These are phyloP conservation scores for Beauveria medogensis DNA, from an alignment of 2,329 filamentous ascomycete species.

Conservation along the genomic window DNA sequence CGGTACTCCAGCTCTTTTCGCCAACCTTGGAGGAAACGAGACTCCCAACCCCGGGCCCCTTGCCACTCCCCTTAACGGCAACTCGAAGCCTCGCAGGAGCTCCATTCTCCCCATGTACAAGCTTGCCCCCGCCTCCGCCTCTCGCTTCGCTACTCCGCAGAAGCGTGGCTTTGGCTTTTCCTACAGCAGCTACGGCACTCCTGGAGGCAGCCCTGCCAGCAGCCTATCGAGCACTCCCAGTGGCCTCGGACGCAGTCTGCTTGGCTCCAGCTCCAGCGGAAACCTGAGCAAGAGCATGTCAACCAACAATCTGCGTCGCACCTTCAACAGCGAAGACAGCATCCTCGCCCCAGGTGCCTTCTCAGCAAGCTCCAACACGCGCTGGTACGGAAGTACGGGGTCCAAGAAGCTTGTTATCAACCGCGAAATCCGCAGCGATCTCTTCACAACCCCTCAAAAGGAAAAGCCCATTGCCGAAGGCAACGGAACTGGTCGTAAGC, in stretches of 20 bases:
- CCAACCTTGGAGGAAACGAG: conserved; percentile 56
- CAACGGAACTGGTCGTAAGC: conserved; percentile 39
- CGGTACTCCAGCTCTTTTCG: conserved; percentile 80
- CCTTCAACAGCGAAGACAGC: conserved; percentile 75
- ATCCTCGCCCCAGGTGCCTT: conserved; percentile 81
- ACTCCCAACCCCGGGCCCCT: conserved; percentile 74
- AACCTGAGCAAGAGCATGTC: conserved; percentile 82
- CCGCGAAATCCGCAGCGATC: conserved; percentile 68
- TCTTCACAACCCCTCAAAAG: conserved; percentile 54
- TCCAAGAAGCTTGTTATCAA: conserved; percentile 93
- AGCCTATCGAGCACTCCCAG: conserved; percentile 61
- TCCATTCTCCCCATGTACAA: conserved; percentile 82
- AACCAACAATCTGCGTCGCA: conserved; percentile 75
- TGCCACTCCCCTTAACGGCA: conserved; percentile 77
- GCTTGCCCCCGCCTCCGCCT: conserved; percentile 71
- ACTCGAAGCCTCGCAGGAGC: conserved; percentile 65
- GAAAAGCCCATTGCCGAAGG: conserved; percentile 35
- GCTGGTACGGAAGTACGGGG: conserved; percentile 57
- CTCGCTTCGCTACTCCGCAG: conserved; percentile 74
- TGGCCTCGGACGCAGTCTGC: conserved; percentile 56
- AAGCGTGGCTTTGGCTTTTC: conserved; percentile 86
- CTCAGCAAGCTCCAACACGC: conserved; percentile 56
- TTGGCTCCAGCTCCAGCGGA: conserved; percentile 58
- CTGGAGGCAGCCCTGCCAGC: conserved; percentile 59
- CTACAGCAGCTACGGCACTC: conserved; percentile 85